Evolutionary conservation across 371 early-diverging fungal species (phyloP).

Genomic region (Mortierella sp.): DNA sequence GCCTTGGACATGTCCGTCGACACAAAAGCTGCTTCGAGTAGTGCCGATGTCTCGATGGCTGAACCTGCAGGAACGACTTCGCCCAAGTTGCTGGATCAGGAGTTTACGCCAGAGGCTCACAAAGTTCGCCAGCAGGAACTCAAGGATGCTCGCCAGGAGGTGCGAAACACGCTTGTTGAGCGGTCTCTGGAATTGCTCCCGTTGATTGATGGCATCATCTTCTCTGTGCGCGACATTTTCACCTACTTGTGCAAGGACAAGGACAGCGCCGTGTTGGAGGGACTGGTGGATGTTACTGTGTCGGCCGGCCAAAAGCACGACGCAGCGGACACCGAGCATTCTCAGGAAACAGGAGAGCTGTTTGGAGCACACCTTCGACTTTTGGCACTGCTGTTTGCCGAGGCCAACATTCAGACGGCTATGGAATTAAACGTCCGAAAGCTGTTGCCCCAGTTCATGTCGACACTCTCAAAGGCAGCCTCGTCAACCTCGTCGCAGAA

Average conservation of each 20-base stretch:
- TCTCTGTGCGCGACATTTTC: slow-evolving; percentile 79
- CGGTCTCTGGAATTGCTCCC: slow-evolving; percentile 72
- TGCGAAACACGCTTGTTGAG: slow-evolving; percentile 63
- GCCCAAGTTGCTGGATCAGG: slow-evolving; percentile 22
- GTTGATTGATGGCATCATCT: slow-evolving; percentile 74
- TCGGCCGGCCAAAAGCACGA: slow-evolving; percentile 17
- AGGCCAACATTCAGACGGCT: slow-evolving; percentile 65
- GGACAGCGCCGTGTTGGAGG: slow-evolving; percentile 63
- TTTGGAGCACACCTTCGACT: slow-evolving; percentile 72
- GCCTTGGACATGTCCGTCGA: slow-evolving; percentile 56
- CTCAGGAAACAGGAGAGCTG: slow-evolving; percentile 27
- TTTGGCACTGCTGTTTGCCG: slow-evolving; percentile 76
- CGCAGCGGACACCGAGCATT: slow-evolving; percentile 9
- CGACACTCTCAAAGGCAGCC: slow-evolving; percentile 54
- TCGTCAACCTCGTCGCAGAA: slow-evolving; percentile 17
- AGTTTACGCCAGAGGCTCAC: slow-evolving; percentile 28
- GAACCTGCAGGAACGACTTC: slow-evolving; percentile 5
- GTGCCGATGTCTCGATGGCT: slow-evolving; percentile 21
- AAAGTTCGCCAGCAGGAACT: slow-evolving; percentile 61
- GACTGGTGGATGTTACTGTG: slow-evolving; percentile 35
- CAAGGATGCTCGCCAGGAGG: slow-evolving; percentile 61
- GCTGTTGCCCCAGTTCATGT: slow-evolving; percentile 63
- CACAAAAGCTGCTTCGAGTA: background rate
- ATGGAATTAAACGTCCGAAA: slow-evolving; percentile 57
- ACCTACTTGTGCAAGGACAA: slow-evolving; percentile 63